Evolutionary conservation across 179 eudicot genomes (phyloP).

Genomic region (Silene vulgaris): DNA sequence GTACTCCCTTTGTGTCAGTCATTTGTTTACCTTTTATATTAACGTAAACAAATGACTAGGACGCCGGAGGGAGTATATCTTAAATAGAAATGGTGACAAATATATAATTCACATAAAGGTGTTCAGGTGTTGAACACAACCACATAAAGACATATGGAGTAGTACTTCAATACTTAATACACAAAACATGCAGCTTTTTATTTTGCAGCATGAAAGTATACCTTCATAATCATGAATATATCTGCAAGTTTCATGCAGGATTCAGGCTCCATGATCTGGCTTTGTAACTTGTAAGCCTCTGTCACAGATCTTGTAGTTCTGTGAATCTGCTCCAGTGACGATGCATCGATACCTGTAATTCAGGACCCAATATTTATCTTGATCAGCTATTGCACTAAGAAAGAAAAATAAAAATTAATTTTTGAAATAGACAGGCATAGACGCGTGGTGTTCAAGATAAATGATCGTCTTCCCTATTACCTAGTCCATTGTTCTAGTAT

Average conservation of each 20-base stretch:
- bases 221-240: constrained; percentile 5
- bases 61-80: too few relatives aligned
- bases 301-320: neutral
- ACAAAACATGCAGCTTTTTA: constrained; percentile 13
- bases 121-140: constrained; percentile 5
- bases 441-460: too few relatives aligned
- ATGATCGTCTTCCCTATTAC: neutral
- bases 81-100: too few relatives aligned
- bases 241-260: neutral
- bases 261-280: neutral
- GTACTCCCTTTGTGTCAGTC: too few relatives aligned
- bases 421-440: neutral
- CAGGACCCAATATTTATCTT: neutral
- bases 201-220: neutral
- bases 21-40: too few relatives aligned
- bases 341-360: neutral
- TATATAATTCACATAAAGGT: neutral
- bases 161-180: neutral
- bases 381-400: neutral
- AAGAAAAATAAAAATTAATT: too few relatives aligned
- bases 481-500: neutral
- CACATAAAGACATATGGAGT: neutral
- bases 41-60: too few relatives aligned
- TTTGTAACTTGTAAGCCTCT: neutral
- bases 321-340: neutral